Evolutionary conservation across 768 basidiomycete genomes (phyloP).

Genomic region (Agrocybe praecox): DNA sequence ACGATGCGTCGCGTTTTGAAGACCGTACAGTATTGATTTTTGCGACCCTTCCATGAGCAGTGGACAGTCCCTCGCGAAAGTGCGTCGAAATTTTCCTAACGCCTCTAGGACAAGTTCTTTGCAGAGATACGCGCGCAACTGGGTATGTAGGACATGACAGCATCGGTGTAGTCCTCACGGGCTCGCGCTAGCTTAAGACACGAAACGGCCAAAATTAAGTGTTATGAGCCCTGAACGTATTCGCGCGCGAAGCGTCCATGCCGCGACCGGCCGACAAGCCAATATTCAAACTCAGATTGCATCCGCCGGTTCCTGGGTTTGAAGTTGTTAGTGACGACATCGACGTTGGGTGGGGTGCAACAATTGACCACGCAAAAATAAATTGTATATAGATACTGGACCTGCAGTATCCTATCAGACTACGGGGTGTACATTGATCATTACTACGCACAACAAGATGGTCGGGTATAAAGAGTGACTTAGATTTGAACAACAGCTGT

Average conservation of each 20-base stretch:
- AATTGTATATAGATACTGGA: no score
- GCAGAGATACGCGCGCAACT: not conserved
- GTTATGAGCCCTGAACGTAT: not conserved
- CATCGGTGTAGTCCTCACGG: slow-evolving; percentile 2
- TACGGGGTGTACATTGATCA: no score
- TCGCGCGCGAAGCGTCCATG: not conserved
- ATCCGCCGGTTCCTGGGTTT: not conserved
- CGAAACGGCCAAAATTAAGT: not conserved
- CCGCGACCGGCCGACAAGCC: not conserved
- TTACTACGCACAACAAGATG: no score
- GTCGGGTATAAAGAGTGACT: no score
- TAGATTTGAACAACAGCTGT: not conserved
- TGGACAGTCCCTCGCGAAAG: not conserved
- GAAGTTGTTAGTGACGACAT: no score
- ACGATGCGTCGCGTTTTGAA: not conserved
- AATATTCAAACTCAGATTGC: not conserved
- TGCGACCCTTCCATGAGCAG: not conserved
- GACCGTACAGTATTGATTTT: slow-evolving; percentile 10
- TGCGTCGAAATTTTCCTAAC: not conserved
- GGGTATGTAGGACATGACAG: slow-evolving; percentile 8
- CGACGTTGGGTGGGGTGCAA: no score
- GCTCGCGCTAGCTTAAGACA: not conserved
- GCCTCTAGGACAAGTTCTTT: not conserved
- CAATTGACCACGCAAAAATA: no score
- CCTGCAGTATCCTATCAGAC: no score